A percentile compares a stretch with the other conserved stretches of the same genome.
These are phyloP conservation scores for Gelatoporia subvermispora DNA, from an alignment of 768 basidiomycete species.

Conservation along the genomic window DNA sequence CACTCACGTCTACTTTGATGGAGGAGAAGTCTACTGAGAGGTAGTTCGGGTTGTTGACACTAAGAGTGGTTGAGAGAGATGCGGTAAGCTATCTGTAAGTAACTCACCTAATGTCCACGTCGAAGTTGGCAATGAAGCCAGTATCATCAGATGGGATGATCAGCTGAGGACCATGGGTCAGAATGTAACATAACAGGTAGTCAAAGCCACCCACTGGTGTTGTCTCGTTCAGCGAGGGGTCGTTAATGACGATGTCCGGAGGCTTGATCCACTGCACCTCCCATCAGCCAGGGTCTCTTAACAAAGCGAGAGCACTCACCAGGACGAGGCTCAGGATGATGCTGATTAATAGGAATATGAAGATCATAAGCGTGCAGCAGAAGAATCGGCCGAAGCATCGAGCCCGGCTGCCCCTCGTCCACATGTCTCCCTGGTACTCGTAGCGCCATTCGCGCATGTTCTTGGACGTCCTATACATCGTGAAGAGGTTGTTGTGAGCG, in stretches of 20 bases:
- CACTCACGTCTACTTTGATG: conserved; percentile 54
- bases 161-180: conserved; percentile 17
- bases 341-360: conserved; percentile 58
- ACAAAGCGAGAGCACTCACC: conserved; percentile 36
- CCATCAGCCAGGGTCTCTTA: not conserved
- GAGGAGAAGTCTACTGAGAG: conserved; percentile 63
- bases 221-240: conserved; percentile 30
- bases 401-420: conserved; percentile 63
- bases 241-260: conserved; percentile 58
- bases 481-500: not conserved
- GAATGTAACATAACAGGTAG: not conserved
- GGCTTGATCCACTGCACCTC: conserved; percentile 66
- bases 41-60: conserved; percentile 79
- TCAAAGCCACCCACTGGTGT: conserved; percentile 39
- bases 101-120: conserved; percentile 62
- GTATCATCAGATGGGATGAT: conserved; percentile 32
- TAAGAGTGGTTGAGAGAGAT: conserved; percentile 21
- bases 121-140: conserved; percentile 52
- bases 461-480: conserved; percentile 13
- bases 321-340: conserved; percentile 62
- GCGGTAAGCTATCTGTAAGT: not conserved
- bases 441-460: conserved; percentile 33
- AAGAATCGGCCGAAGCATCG: conserved; percentile 65
- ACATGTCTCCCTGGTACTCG: conserved; percentile 57
- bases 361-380: conserved; percentile 69